These are phyloP conservation scores for Helminthosporium solani DNA, from an alignment of 2,329 filamentous ascomycete genomes.

Conservation along the genomic window DNA sequence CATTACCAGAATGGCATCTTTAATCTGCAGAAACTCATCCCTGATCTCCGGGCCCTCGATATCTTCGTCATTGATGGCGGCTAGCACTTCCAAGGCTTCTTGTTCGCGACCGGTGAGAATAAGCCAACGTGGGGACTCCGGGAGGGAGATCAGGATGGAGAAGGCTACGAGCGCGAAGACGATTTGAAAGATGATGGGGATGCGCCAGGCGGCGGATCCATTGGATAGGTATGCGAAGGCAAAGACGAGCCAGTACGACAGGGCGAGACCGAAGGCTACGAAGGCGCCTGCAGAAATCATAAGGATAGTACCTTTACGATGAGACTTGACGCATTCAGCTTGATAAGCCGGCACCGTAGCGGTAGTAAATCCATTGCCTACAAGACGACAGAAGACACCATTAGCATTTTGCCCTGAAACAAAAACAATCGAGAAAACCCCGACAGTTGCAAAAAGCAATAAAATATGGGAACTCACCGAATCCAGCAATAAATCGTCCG, in stretches of 20 bases:
- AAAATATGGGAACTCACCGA: constrained; percentile 44
- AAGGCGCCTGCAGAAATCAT: constrained; percentile 54
- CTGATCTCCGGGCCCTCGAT: constrained; percentile 26
- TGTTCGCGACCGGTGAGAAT: constrained; percentile 58
- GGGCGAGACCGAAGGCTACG: constrained; percentile 50
- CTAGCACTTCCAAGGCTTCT: constrained; percentile 34
- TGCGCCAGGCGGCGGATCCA: constrained; percentile 49
- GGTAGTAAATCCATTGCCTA: constrained; percentile 55
- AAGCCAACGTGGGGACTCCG: constrained; percentile 61
- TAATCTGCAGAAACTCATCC: constrained; percentile 46
- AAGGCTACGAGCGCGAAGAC: constrained; percentile 57
- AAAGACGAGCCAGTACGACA: constrained; percentile 57
- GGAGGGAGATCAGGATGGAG: constrained; percentile 52
- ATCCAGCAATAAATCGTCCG: constrained; percentile 51
- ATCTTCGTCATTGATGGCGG: constrained; percentile 32
- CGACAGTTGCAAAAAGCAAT: no score
- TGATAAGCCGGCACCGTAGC: constrained; percentile 56
- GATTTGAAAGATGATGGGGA: constrained; percentile 60
- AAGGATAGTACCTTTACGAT: constrained; percentile 49
- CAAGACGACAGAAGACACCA: no score
- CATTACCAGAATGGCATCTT: constrained; percentile 36
- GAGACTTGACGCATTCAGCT: constrained; percentile 49
- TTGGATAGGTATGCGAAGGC: constrained; percentile 49
- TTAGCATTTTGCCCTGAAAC: not conserved
- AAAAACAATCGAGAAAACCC: no score